These are phyloP conservation scores for Canavalia ensiformis DNA, from an alignment of 306 rosid species.

Conservation along the genomic window DNA sequence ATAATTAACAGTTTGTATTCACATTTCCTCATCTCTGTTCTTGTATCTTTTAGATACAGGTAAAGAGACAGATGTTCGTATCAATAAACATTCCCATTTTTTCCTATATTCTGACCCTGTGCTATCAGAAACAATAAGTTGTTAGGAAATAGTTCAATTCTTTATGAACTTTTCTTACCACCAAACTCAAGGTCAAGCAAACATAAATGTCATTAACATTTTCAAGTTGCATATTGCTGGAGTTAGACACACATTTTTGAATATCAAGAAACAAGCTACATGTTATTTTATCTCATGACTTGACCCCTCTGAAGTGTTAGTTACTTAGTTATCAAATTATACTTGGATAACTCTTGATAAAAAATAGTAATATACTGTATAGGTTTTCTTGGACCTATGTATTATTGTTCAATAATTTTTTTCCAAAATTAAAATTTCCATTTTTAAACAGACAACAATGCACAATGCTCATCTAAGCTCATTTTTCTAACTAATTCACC, in stretches of 20 bases:
- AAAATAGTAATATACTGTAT: not conserved
- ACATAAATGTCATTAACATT: not conserved
- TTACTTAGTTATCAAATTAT: not conserved
- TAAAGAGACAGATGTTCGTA: not conserved
- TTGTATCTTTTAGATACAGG: not conserved
- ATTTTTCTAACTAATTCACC: conserved; percentile 17
- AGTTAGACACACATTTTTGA: not conserved
- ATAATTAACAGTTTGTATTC: too few relatives aligned
- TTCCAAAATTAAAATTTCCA: not conserved
- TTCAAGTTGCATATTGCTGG: not conserved
- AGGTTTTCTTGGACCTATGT: conserved; percentile 6
- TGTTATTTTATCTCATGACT: not conserved
- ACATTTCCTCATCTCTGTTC: not conserved
- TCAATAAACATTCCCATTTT: not conserved
- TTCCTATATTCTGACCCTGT: not conserved
- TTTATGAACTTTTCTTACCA: not conserved
- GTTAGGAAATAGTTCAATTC: not conserved
- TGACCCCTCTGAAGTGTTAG: not conserved
- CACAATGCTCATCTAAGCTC: not conserved
- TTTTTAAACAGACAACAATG: not conserved
- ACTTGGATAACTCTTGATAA: not conserved
- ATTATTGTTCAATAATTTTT: not conserved
- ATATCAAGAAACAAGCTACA: not conserved
- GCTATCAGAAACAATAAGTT: not conserved
- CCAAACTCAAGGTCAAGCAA: too few relatives aligned